Evolutionary conservation across 2,329 filamentous ascomycete genomes (phyloP).

Genomic region (Ophidiomyces ophidiicola): DNA sequence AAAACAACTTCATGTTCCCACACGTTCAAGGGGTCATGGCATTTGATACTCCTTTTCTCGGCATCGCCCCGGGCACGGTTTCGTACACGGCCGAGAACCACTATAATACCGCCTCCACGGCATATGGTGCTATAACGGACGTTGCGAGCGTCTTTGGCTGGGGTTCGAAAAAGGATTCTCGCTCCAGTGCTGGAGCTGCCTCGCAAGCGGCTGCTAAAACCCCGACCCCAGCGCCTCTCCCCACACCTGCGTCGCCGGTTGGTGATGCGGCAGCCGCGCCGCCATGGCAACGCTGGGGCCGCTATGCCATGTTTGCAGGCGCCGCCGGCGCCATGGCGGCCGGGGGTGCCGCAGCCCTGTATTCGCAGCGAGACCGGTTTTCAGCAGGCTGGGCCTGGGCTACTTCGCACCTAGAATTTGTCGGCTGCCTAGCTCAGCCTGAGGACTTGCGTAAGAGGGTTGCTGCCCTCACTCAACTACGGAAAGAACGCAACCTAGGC

Average conservation of each 20-base stretch:
- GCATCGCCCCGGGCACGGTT: slow-evolving; percentile 39
- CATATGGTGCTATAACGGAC: slow-evolving; percentile 56
- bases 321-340: slow-evolving; percentile 68
- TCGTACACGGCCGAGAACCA: slow-evolving; percentile 63
- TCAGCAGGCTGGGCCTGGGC: slow-evolving; percentile 68
- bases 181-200: not conserved
- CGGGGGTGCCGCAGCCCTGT: slow-evolving; percentile 72
- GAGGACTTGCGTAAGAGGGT: slow-evolving; percentile 70
- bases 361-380: slow-evolving; percentile 71
- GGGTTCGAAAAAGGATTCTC: slow-evolving; percentile 34
- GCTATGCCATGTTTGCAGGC: slow-evolving; percentile 72
- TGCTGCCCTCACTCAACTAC: slow-evolving; percentile 51
- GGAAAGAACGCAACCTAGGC: slow-evolving; percentile 54
- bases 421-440: slow-evolving; percentile 73
- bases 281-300: slow-evolving; percentile 69
- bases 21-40: slow-evolving; percentile 82
- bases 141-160: slow-evolving; percentile 54
- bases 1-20: slow-evolving; percentile 65
- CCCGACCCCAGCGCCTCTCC: slow-evolving; percentile 20
- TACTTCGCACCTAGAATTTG: slow-evolving; percentile 82
- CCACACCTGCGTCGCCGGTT: slow-evolving; percentile 27
- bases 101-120: slow-evolving; percentile 60
- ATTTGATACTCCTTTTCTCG: slow-evolving; percentile 79
- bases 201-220: not conserved
- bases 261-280: slow-evolving; percentile 37